These are phyloP conservation scores for Pseudopithomyces chartarum DNA, from an alignment of 2,329 filamentous ascomycete genomes.

Conservation along the genomic window DNA sequence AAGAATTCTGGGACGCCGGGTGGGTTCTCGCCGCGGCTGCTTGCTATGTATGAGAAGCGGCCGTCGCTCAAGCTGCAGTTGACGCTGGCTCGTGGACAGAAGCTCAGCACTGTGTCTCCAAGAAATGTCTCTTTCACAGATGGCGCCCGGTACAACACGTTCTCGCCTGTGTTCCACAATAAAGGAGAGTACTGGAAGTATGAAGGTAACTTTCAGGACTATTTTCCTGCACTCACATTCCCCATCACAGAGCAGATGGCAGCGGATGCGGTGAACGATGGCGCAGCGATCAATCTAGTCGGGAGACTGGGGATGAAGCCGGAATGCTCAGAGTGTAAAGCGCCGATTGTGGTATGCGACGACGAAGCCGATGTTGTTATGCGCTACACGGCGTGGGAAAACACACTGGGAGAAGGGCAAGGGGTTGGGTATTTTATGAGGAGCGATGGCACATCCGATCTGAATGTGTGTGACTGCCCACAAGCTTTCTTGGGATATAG, in stretches of 20 bases:
- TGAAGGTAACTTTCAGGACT: constrained; percentile 13
- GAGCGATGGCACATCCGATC: not conserved
- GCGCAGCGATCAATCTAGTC: constrained; percentile 9
- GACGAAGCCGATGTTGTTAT: constrained; percentile 18
- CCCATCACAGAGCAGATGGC: constrained; percentile 1
- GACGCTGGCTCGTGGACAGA: not conserved
- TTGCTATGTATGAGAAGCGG: not conserved
- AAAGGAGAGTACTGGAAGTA: not conserved
- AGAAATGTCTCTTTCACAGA: too few species aligned
- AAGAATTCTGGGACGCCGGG: not conserved
- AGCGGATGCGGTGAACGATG: not conserved
- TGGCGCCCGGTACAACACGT: constrained; percentile 4
- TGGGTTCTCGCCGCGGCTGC: not conserved
- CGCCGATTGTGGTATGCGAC: constrained; percentile 10
- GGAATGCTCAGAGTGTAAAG: constrained; percentile 4
- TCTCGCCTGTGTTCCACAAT: constrained; percentile 4
- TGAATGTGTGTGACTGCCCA: not conserved
- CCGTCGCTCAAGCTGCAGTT: not conserved
- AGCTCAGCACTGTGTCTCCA: not conserved
- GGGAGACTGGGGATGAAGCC: constrained; percentile 3
- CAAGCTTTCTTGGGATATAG: not conserved
- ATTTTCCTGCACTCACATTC: constrained; percentile 18
- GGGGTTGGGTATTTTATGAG: constrained; percentile 2
- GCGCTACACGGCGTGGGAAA: constrained; percentile 8
- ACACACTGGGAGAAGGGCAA: constrained; percentile 13